Evolutionary conservation across 495 filamentous ascomycete species (phyloP).

Genomic region (Entonaema liquescens): DNA sequence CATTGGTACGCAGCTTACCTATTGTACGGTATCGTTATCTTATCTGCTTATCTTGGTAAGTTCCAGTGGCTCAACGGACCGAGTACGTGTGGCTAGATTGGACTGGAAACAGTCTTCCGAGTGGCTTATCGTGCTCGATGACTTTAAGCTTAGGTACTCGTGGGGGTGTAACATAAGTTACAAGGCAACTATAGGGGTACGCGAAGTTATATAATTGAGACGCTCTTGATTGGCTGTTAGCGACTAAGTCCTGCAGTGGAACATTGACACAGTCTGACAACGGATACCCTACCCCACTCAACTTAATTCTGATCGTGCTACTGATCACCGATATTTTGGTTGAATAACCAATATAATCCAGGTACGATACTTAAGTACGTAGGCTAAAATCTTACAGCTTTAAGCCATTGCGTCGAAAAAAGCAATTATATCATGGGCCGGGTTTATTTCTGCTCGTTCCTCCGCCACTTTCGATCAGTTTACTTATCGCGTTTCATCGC

Average conservation of each 20-base stretch:
- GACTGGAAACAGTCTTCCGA: neutral
- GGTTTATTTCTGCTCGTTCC: neutral
- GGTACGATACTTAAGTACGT: neutral
- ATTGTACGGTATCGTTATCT: constrained; percentile 3
- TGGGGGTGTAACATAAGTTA: neutral
- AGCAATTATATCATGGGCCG: neutral
- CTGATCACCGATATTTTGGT: neutral
- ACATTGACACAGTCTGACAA: constrained; percentile 10
- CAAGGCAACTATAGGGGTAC: neutral
- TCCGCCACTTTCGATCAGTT: neutral
- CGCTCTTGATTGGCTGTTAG: neutral
- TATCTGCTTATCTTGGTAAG: neutral
- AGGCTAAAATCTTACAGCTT: neutral
- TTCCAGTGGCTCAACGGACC: neutral
- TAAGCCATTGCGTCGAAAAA: neutral
- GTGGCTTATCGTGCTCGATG: neutral
- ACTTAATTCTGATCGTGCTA: neutral
- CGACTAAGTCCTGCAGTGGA: constrained; percentile 15
- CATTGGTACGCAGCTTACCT: neutral
- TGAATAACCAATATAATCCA: neutral
- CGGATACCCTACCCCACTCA: constrained; percentile 20
- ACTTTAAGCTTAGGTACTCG: neutral
- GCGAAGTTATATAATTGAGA: neutral
- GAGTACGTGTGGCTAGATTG: neutral
- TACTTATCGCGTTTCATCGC: neutral